Conservation (phyloP, 129 eudicot genomes). For the Lactuca sativa region DNA sequence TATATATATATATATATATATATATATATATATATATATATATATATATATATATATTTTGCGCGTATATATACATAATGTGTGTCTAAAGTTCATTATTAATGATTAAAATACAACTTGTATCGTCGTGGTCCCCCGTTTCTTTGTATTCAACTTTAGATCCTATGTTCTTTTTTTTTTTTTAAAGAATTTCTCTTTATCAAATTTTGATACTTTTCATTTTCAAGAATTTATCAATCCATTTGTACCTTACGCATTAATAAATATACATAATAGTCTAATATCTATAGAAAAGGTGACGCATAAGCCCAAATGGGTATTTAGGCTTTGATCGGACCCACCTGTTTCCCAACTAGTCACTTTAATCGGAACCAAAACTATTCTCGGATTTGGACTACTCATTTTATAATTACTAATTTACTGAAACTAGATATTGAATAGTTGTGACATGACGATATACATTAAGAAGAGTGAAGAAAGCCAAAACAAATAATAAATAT, state of each 20-base stretch:
- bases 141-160: background rate
- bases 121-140: too few species aligned
- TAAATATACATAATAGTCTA: background rate
- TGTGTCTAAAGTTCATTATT: too few species aligned
- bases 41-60: too few species aligned
- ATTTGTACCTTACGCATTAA: constrained; percentile 6
- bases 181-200: too few species aligned
- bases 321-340: background rate
- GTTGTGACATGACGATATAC: constrained; percentile 33
- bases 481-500: constrained; percentile 22
- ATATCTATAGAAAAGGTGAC: background rate
- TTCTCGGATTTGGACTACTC: constrained; percentile 19
- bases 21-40: too few species aligned
- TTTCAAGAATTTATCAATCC: background rate
- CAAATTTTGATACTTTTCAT: background rate
- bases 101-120: too few species aligned
- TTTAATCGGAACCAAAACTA: constrained; percentile 22
- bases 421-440: constrained; percentile 15
- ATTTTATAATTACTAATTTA: constrained; percentile 2
- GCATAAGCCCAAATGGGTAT: background rate
- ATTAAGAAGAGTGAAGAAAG: constrained; percentile 29
- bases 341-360: constrained; percentile 10
- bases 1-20: too few species aligned
- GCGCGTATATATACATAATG: too few species aligned
- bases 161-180: background rate